Evolutionary conservation across 371 early-diverging fungal species (phyloP).

Genomic region (Mucor piriformis): DNA sequence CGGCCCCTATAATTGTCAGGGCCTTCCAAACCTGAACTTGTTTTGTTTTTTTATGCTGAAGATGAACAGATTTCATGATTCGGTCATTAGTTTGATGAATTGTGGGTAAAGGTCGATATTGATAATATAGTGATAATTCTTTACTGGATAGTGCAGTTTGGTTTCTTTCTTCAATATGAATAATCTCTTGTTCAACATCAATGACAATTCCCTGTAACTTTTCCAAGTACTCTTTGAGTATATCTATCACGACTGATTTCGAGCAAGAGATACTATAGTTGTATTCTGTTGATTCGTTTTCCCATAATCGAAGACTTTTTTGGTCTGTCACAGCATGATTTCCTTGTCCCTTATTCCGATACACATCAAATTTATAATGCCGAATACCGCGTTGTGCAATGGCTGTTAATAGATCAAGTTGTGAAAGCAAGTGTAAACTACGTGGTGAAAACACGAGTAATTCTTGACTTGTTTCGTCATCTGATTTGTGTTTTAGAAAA

Average conservation of each 20-base stretch:
- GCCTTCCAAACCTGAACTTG: conserved; percentile 27
- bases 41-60: conserved; percentile 22
- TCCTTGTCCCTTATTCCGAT: conserved; percentile 22
- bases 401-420: conserved; percentile 23
- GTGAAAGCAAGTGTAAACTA: conserved; percentile 35
- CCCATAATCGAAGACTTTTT: conserved; percentile 37
- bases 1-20: conserved; percentile 37
- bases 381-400: conserved; percentile 29
- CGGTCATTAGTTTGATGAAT: neutral
- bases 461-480: conserved; percentile 12
- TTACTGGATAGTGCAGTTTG: neutral
- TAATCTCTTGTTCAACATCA: conserved; percentile 33
- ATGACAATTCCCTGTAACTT: conserved; percentile 18
- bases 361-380: conserved; percentile 37
- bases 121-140: conserved; percentile 10
- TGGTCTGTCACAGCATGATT: conserved; percentile 19
- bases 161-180: conserved; percentile 29
- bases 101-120: conserved; percentile 12
- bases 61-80: neutral
- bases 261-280: conserved; percentile 34
- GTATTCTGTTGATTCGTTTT: conserved; percentile 29
- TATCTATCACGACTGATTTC: conserved; percentile 15
- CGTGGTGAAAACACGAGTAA: conserved; percentile 40
- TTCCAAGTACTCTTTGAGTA: conserved; percentile 19
- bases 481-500: conserved; percentile 6